Evolutionary conservation across 78 protist species (phyloP).

Genomic region (Dictyostelium firmibasis): DNA sequence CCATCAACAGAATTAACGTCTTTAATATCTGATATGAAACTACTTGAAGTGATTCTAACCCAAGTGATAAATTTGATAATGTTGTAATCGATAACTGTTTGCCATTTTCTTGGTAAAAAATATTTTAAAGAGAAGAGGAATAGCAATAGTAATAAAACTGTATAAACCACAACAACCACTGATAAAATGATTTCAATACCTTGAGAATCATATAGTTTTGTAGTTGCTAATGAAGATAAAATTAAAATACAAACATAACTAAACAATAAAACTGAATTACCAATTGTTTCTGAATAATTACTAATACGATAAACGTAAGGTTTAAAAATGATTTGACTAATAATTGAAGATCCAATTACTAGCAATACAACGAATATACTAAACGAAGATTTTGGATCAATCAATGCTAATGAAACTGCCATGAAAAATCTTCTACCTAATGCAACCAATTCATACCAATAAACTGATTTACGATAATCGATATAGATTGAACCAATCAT

Average conservation of each 20-base stretch:
- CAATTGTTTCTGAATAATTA: conserved; percentile 23
- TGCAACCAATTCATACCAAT: conserved; percentile 23
- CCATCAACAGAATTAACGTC: not conserved
- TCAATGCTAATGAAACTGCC: conserved; percentile 65
- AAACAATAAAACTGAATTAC: conserved; percentile 49
- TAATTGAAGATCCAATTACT: conserved; percentile 54
- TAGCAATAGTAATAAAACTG: conserved; percentile 11
- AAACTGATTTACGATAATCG: conserved; percentile 45
- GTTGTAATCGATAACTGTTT: not conserved
- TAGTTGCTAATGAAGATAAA: conserved; percentile 26
- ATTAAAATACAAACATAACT: conserved; percentile 41
- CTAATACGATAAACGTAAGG: conserved; percentile 41
- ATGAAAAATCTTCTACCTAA: conserved; percentile 49
- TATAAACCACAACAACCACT: conserved; percentile 26
- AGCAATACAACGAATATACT: conserved; percentile 47
- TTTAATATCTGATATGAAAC: not conserved
- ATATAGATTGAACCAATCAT: conserved; percentile 61
- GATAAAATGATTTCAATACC: conserved; percentile 56
- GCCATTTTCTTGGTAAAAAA: conserved; percentile 43
- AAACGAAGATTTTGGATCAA: conserved; percentile 63
- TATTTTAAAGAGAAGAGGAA: conserved; percentile 52
- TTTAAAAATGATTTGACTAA: conserved; percentile 7
- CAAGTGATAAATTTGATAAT: not conserved
- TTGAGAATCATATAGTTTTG: conserved; percentile 20
- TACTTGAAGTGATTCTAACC: not conserved